A percentile compares a stretch with the other conserved stretches of the same genome.
phyloP scores from a whole-genome alignment of 2,329 filamentous ascomycete species.

The Colletotrichum godetiae region DNA sequence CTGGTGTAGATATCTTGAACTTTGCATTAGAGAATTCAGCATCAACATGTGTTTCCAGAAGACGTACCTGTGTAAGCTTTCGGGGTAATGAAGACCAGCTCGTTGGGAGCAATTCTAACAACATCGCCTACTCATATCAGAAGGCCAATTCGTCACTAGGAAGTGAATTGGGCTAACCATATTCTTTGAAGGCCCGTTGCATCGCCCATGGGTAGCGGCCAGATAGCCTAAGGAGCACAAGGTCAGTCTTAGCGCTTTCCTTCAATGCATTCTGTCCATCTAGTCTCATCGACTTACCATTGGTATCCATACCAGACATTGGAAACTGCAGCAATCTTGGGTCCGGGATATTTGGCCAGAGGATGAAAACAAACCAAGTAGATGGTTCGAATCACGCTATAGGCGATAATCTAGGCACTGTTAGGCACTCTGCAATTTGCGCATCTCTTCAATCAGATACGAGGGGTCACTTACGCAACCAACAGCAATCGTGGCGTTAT shows the following conservation, averaged over 20 bases:
- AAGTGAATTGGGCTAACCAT: neutral
- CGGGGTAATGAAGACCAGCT: neutral
- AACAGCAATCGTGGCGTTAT: neutral
- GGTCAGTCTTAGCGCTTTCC: neutral
- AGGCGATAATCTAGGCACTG: neutral
- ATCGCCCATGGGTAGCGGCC: neutral
- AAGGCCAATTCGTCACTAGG: neutral
- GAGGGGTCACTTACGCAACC: neutral
- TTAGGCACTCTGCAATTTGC: neutral
- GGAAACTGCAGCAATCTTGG: slow-evolving; percentile 56
- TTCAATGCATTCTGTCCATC: neutral
- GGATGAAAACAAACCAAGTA: slow-evolving; percentile 57
- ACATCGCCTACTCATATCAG: neutral
- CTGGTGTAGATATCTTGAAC: neutral
- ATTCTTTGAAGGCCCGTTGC: neutral
- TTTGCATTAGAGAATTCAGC: neutral
- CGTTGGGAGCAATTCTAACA: slow-evolving; percentile 2
- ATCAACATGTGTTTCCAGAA: neutral
- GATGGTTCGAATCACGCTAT: slow-evolving; percentile 8
- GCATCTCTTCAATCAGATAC: too few relatives aligned
- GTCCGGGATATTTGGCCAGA: slow-evolving; percentile 57
- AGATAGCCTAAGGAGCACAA: neutral
- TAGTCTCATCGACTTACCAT: neutral
- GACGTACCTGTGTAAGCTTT: neutral
- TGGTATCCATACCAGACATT: slow-evolving; percentile 59